Evolutionary conservation across 768 basidiomycete species (phyloP).

Genomic region (Termitomyces sp.): DNA sequence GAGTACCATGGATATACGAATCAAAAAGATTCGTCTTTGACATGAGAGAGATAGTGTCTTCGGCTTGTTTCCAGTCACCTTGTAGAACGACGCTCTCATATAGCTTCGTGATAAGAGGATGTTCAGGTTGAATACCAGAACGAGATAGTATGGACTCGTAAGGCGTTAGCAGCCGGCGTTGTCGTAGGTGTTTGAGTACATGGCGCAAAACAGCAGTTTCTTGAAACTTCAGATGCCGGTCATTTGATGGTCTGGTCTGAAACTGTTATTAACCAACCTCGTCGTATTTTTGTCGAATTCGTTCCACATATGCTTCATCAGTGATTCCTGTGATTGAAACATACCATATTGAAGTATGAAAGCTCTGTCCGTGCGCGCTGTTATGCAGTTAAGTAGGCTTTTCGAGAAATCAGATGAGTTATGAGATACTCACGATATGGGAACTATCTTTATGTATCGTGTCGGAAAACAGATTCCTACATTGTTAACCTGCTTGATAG

Average conservation of each 20-base stretch:
- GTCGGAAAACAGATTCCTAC: constrained; percentile 56
- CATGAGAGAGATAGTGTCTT: constrained; percentile 43
- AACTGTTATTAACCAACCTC: constrained; percentile 40
- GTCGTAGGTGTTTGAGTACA: constrained; percentile 71
- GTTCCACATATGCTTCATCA: constrained; percentile 51
- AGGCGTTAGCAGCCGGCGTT: constrained; percentile 64
- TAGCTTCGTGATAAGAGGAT: constrained; percentile 62
- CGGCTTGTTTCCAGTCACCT: constrained; percentile 57
- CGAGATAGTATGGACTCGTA: constrained; percentile 53
- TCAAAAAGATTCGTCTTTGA: constrained; percentile 58
- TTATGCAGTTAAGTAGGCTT: neutral
- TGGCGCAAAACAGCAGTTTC: constrained; percentile 63
- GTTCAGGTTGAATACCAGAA: constrained; percentile 55
- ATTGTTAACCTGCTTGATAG: constrained; percentile 48
- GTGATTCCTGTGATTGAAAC: constrained; percentile 56
- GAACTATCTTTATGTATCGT: constrained; percentile 69
- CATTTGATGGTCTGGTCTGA: constrained; percentile 3
- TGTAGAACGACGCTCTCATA: constrained; percentile 59
- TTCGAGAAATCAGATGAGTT: neutral
- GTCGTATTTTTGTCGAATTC: constrained; percentile 46
- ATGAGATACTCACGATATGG: constrained; percentile 52
- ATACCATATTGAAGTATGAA: constrained; percentile 79
- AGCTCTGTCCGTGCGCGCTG: constrained; percentile 68
- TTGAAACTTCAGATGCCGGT: constrained; percentile 41
- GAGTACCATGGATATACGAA: constrained; percentile 48